A percentile compares a stretch with the other conserved stretches of the same genome.
Evolutionary conservation across 352 stramenopile genomes (phyloP).

Genomic region (Pythium aphanidermatum): DNA sequence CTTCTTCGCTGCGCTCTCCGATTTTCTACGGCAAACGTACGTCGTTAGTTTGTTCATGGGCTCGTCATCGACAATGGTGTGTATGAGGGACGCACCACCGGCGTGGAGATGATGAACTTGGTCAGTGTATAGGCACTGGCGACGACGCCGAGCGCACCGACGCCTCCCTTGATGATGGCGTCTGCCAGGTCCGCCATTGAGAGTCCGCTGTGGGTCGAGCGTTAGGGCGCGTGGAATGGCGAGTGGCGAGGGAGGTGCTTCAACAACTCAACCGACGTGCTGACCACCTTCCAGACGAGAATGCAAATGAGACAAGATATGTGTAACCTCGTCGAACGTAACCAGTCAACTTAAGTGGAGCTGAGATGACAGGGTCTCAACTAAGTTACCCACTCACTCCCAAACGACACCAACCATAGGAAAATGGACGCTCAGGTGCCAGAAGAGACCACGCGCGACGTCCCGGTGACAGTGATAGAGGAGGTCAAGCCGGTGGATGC

Average conservation of each 20-base stretch:
- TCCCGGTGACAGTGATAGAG: no score
- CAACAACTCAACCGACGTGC: no score
- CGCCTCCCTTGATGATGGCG: slow-evolving; percentile 56
- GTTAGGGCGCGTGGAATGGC: no score
- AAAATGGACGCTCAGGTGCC: no score
- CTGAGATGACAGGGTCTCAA: background rate
- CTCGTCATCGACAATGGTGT: no score
- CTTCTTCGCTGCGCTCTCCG: slow-evolving; percentile 31
- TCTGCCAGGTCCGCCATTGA: slow-evolving; percentile 52
- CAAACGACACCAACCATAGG: slow-evolving; percentile 5
- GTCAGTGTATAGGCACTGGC: slow-evolving; percentile 69
- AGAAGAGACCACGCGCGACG: no score
- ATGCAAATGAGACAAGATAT: no score
- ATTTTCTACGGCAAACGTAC: slow-evolving; percentile 46
- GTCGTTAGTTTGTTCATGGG: no score
- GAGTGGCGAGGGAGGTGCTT: no score
- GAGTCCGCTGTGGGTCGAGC: background rate
- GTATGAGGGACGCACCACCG: slow-evolving; percentile 37
- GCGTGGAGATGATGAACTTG: slow-evolving; percentile 74
- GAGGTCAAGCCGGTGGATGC: background rate
- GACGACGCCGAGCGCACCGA: slow-evolving; percentile 64
- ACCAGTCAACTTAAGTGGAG: no score
- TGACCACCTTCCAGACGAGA: no score
- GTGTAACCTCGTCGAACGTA: no score
- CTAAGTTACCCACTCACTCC: slow-evolving; percentile 6